Conservation (phyloP, 1,284 basidiomycete genomes). For the Rhodotorula mucilaginosa region DNA sequence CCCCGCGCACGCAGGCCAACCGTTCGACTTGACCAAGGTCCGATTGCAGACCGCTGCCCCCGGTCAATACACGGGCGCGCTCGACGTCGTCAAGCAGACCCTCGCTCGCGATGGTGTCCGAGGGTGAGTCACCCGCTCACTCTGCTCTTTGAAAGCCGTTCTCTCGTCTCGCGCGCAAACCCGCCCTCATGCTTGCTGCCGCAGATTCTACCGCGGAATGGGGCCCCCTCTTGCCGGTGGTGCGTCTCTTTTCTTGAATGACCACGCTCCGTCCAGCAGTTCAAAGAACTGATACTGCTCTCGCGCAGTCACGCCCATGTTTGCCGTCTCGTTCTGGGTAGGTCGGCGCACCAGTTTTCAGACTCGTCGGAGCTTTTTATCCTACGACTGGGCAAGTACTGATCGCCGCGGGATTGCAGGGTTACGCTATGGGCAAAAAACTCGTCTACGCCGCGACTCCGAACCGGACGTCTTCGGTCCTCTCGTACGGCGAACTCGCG, state of each 20-base stretch:
- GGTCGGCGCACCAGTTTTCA: not conserved
- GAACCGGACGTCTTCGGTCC: slow-evolving; percentile 61
- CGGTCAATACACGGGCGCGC: slow-evolving; percentile 84
- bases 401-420: slow-evolving; percentile 54
- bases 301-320: slow-evolving; percentile 82
- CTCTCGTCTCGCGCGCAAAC: not conserved
- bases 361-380: too few relatives aligned
- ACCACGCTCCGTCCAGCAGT: not conserved
- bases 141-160: not conserved
- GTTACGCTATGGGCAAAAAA: slow-evolving; percentile 90
- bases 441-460: slow-evolving; percentile 70
- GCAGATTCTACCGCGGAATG: slow-evolving; percentile 90
- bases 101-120: slow-evolving; percentile 81
- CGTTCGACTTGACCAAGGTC: slow-evolving; percentile 96
- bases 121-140: slow-evolving; percentile 61
- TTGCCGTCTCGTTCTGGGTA: slow-evolving; percentile 97
- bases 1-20: slow-evolving; percentile 65
- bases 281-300: too few relatives aligned
- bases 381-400: not conserved
- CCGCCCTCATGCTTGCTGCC: not conserved
- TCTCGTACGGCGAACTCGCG: slow-evolving; percentile 82
- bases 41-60: slow-evolving; percentile 88
- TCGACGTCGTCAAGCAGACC: slow-evolving; percentile 91
- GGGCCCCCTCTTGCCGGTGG: slow-evolving; percentile 85
- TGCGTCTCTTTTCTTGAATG: not conserved